Conservation (phyloP, 2,329 filamentous ascomycete genomes). For the Fusarium sp. region DNA sequence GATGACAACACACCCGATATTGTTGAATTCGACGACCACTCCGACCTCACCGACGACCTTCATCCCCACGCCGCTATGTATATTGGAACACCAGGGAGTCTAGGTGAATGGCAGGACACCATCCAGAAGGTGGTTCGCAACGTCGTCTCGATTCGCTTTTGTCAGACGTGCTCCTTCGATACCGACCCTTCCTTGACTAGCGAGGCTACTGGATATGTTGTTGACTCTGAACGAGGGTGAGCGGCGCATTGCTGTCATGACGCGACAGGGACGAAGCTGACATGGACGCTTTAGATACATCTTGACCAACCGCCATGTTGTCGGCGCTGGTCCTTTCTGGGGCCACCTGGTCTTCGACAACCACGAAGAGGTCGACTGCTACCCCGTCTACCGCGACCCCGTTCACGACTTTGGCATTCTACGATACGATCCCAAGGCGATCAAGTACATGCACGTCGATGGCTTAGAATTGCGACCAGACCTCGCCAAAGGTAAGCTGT, state of each 20-base stretch:
- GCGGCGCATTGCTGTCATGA: slow-evolving; percentile 46
- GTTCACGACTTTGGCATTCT: slow-evolving; percentile 99
- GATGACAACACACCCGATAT: slow-evolving; percentile 63
- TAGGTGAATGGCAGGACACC: slow-evolving; percentile 89
- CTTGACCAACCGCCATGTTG: slow-evolving; percentile 91
- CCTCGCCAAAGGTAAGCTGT: slow-evolving; percentile 72
- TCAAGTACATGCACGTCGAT: slow-evolving; percentile 95
- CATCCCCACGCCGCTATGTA: slow-evolving; percentile 50
- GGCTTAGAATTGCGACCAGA: slow-evolving; percentile 86
- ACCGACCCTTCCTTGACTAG: slow-evolving; percentile 95
- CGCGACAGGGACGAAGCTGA: neutral
- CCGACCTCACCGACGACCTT: slow-evolving; percentile 56
- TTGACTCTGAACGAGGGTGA: slow-evolving; percentile 89
- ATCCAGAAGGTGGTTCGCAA: slow-evolving; percentile 95
- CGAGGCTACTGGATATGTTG: slow-evolving; percentile 97
- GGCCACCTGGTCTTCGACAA: slow-evolving; percentile 99
- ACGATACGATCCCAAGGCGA: slow-evolving; percentile 92
- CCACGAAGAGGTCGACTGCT: slow-evolving; percentile 95
- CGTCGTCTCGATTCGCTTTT: slow-evolving; percentile 99
- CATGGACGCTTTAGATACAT: slow-evolving; percentile 68
- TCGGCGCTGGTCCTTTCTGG: slow-evolving; percentile 96
- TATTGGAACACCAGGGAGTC: slow-evolving; percentile 53
- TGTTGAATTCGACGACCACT: slow-evolving; percentile 54
- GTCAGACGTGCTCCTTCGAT: slow-evolving; percentile 97
- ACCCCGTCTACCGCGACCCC: slow-evolving; percentile 96